Evolutionary conservation across 2,329 filamentous ascomycete species (phyloP).

Genomic region (Pseudogymnoascus sp.): DNA sequence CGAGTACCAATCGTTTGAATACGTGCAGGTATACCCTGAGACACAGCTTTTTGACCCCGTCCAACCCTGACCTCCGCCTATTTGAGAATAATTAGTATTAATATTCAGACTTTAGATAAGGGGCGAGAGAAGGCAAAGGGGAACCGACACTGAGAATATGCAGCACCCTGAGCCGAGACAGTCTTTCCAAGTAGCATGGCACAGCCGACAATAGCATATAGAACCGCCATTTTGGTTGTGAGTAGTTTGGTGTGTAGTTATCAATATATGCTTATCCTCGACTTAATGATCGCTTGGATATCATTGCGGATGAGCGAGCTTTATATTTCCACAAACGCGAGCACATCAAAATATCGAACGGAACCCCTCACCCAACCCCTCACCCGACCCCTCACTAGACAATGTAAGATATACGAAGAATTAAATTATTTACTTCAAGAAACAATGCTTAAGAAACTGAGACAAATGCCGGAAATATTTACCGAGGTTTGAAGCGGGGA

Average conservation of each 20-base stretch:
- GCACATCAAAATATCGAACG: neutral
- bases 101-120: neutral
- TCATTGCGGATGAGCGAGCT: neutral
- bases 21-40: conserved; percentile 28
- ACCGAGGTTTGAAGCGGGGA: neutral
- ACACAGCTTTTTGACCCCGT: conserved; percentile 29
- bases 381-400: neutral
- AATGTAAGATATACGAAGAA: neutral
- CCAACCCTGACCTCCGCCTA: conserved; percentile 27
- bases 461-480: neutral
- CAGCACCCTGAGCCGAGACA: neutral
- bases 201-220: neutral
- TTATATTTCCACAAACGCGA: neutral
- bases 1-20: conserved; percentile 28
- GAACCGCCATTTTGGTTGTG: neutral
- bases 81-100: neutral
- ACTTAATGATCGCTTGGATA: neutral
- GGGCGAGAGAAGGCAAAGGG: neutral
- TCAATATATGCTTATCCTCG: neutral
- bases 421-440: neutral
- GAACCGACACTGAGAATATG: neutral
- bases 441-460: neutral
- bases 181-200: neutral
- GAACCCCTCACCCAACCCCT: neutral
- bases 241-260: neutral